These are phyloP conservation scores for Saururus chinensis DNA, from an alignment of 164 flowering plant species.

Conservation along the genomic window DNA sequence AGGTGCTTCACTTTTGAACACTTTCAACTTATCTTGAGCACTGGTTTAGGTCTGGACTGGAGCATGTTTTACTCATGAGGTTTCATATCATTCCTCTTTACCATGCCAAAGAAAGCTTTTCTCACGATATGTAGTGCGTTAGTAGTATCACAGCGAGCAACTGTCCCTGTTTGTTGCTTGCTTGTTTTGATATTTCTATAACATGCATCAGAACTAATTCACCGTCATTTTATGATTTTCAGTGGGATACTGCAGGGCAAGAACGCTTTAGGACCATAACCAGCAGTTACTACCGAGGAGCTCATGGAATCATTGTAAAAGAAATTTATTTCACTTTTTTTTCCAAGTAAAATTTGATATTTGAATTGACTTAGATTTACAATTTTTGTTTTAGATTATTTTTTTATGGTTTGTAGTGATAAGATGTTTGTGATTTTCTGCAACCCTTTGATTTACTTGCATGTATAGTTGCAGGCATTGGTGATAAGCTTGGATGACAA, in stretches of 20 bases:
- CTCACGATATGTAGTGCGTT: too few species aligned
- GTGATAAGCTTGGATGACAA: background rate
- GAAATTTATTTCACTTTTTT: background rate
- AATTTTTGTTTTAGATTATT: too few species aligned
- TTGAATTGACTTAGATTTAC: background rate
- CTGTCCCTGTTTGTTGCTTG: too few species aligned
- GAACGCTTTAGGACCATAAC: slow-evolving; percentile 76
- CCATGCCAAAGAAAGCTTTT: too few species aligned
- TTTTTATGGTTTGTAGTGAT: background rate
- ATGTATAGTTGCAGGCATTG: background rate
- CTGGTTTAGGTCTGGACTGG: too few species aligned
- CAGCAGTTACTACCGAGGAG: slow-evolving; percentile 74
- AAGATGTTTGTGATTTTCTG: background rate
- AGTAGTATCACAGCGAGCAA: too few species aligned
- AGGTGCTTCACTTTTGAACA: too few species aligned
- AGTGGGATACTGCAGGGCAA: slow-evolving; percentile 89
- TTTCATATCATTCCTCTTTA: too few species aligned
- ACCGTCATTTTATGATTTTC: background rate
- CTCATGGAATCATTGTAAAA: slow-evolving; percentile 77
- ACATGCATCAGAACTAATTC: background rate
- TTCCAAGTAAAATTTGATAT: background rate
- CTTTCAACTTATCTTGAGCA: too few species aligned
- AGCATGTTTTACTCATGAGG: too few species aligned
- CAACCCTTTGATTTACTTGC: background rate
- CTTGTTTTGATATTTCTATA: too few species aligned